A percentile compares a stretch with the other conserved stretches of the same genome.
Conservation (phyloP, 176 grass and related monocot genomes). For the Carex pumila region DNA sequence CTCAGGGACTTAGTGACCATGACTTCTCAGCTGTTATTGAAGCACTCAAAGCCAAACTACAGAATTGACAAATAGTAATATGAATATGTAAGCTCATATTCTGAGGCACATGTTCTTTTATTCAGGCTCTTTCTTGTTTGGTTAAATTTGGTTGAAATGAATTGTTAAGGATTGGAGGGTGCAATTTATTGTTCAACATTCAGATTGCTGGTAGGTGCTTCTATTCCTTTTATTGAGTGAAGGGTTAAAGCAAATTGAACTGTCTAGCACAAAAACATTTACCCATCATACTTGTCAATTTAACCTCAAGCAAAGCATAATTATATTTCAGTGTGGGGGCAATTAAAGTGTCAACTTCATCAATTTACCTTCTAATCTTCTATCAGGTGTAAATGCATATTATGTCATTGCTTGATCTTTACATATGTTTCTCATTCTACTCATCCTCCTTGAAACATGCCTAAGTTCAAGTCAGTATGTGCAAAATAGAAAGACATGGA, state of each 20-base stretch:
- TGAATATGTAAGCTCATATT: conserved; percentile 1
- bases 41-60: conserved; percentile 47
- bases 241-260: background rate
- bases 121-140: background rate
- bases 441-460: background rate
- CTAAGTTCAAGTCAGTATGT: background rate
- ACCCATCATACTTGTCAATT: background rate
- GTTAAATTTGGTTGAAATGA: background rate
- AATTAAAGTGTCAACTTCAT: background rate
- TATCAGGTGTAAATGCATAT: background rate
- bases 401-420: background rate
- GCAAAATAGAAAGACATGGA: background rate
- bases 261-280: background rate
- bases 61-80: conserved; percentile 11
- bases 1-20: conserved; percentile 52
- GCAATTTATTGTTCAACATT: background rate
- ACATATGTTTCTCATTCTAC: background rate
- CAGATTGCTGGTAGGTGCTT: background rate
- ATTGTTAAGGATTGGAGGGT: background rate
- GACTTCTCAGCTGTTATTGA: conserved; percentile 84
- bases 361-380: background rate
- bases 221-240: background rate
- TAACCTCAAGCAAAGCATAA: background rate
- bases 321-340: background rate
- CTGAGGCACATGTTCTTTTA: background rate